Percentiles rank a stretch among this genome's conserved stretches.
Conservation (phyloP, 2,329 filamentous ascomycete species). For the Waltergamsia citrina region DNA sequence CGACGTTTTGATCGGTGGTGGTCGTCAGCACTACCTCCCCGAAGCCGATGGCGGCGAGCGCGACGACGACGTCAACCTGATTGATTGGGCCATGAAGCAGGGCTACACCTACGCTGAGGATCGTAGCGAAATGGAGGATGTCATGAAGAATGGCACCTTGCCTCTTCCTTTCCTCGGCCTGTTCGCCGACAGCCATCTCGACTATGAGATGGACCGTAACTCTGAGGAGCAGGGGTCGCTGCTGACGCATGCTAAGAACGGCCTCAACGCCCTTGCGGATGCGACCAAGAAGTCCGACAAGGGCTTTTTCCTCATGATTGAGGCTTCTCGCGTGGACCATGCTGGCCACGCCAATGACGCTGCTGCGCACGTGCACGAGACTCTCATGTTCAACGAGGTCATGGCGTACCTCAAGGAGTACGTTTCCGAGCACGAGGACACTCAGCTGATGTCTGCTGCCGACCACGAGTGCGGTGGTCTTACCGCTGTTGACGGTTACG, state of each 20-base stretch:
- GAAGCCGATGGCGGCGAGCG: conserved; percentile 9
- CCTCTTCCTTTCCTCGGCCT: conserved; percentile 13
- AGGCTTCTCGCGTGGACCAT: conserved; percentile 14
- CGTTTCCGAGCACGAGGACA: conserved; percentile 11
- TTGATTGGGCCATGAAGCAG: conserved; percentile 11
- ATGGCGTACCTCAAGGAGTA: conserved; percentile 11
- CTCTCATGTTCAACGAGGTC: conserved; percentile 14
- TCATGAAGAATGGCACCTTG: conserved; percentile 5
- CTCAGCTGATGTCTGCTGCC: conserved; percentile 14
- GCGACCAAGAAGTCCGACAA: conserved; percentile 6
- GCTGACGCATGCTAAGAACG: conserved; percentile 10
- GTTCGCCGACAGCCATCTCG: conserved; percentile 9
- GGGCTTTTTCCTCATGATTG: conserved; percentile 15
- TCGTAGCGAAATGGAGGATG: conserved; percentile 7
- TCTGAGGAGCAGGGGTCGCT: conserved; percentile 10
- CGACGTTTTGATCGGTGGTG: conserved; percentile 13
- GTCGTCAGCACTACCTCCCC: conserved; percentile 12
- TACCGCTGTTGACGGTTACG: conserved; percentile 10
- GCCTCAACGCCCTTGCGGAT: conserved; percentile 9
- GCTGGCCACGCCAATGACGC: conserved; percentile 13
- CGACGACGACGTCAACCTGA: conserved; percentile 11
- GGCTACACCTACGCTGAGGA: conserved; percentile 11
- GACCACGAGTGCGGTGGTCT: conserved; percentile 15
- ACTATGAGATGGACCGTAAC: conserved; percentile 14
- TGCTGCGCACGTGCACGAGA: conserved; percentile 12